Evolutionary conservation across 1,139 yeast genomes (phyloP), one percentile per base, ranked within the genome.

Genomic region (Blastobotrys capitulatus): DNA sequence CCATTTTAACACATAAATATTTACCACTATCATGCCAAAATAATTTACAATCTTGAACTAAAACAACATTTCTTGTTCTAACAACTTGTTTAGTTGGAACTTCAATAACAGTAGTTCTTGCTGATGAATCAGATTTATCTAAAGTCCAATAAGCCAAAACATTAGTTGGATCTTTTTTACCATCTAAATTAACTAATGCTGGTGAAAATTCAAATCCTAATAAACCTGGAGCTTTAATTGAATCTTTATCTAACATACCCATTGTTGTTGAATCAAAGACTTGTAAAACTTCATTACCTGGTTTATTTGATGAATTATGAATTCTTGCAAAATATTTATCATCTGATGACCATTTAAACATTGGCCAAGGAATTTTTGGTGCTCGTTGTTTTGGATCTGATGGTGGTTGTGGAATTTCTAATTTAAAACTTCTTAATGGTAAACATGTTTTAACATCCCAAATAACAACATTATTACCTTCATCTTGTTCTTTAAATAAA

Each of bases 311-410:
- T 57, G 87, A 94, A 51, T 96, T 96, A 49, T 92, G 92, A 70
- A 87, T 81, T 73, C 98, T 86, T 51, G 97, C 97, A 74, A 96
- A 87, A 75, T 83, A 94, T 70, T 82, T 83, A 70, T 88, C 96
- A 71, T 94, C 95, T 61, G 76, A 77, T 42, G 97, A 88, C 97
- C 98, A 94, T 71, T 89, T 90, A 67, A 94, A 85, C 65, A 92
- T 80, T 46, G 99, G 99, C 99, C 99, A 92, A 67, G 94, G 85
- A 65, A 92, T 80, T 46, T 98, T 98, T 98, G 98, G 92, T 77
- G 42, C 34, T 48, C 79, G 78, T 46, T 47, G 47, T 63, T 80
- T 86, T 62, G 83, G 60, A 32, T 55, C 54, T 29, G 57, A 58
- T 29, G 59, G 58, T 27, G 53, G 54, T 35, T 53, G 55, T 19